Percentiles rank a stretch among this genome's conserved stretches.
phyloP scores from a whole-genome alignment of 306 rosid genomes.

The Psophocarpus tetragonolobus region DNA sequence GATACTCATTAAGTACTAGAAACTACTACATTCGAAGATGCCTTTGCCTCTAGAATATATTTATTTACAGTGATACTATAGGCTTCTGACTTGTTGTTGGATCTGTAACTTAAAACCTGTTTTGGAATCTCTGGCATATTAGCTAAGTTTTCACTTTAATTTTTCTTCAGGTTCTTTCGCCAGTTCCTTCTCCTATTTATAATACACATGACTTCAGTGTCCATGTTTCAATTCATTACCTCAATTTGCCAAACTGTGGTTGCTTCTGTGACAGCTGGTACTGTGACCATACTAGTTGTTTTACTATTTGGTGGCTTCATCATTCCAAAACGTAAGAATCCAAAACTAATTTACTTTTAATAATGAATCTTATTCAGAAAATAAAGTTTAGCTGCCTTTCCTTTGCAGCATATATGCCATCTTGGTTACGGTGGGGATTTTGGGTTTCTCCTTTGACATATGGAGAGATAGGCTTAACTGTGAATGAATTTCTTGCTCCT shows the following conservation, averaged over 20 bases:
- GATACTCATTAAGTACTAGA: neutral
- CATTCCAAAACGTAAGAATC: constrained; percentile 49
- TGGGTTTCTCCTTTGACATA: constrained; percentile 69
- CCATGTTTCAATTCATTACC: constrained; percentile 56
- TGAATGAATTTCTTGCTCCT: constrained; percentile 62
- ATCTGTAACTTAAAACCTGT: neutral
- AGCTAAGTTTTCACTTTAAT: neutral
- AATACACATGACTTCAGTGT: constrained; percentile 48
- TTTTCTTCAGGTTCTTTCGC: constrained; percentile 52
- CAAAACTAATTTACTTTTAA: constrained; percentile 6
- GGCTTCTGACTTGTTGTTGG: constrained; percentile 6
- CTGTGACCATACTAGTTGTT: constrained; percentile 31
- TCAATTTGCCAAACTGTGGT: constrained; percentile 47
- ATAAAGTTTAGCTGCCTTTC: constrained; percentile 14
- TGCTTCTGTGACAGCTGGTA: constrained; percentile 39
- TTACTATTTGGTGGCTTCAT: constrained; percentile 57
- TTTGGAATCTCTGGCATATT: constrained; percentile 11
- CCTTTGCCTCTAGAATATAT: neutral
- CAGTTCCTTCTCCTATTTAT: constrained; percentile 53
- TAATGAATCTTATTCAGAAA: neutral
- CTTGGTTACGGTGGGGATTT: constrained; percentile 63
- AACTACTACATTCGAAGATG: neutral
- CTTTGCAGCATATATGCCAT: constrained; percentile 56
- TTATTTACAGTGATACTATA: constrained; percentile 1
- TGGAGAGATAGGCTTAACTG: constrained; percentile 50